These are phyloP conservation scores for Liquidambar formosana DNA, from an alignment of 164 flowering plant species.

Conservation along the genomic window DNA sequence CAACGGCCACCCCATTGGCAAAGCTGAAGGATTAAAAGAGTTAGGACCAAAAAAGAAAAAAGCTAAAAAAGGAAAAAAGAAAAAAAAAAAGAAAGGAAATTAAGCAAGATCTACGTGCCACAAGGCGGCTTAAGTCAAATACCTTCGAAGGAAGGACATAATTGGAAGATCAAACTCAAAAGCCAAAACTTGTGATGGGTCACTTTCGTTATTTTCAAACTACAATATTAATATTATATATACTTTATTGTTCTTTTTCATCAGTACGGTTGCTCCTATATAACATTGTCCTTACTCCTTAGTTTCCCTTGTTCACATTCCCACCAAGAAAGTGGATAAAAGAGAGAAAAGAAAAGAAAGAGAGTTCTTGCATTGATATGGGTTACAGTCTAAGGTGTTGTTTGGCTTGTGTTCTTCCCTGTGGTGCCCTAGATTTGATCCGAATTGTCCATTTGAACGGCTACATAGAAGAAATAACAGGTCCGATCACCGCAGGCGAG, in stretches of 20 bases:
- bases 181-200: background rate
- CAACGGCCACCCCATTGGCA: background rate
- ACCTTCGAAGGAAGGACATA: background rate
- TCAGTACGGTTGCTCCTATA: slow-evolving; percentile 13
- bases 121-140: slow-evolving; percentile 4
- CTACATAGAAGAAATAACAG: slow-evolving; percentile 67
- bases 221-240: background rate
- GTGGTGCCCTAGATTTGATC: slow-evolving; percentile 88
- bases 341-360: background rate
- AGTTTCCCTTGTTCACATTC: background rate
- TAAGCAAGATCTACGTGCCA: too few species aligned
- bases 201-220: slow-evolving; percentile 20
- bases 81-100: too few species aligned
- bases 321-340: background rate
- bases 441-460: slow-evolving; percentile 86
- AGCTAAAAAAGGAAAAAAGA: background rate
- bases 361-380: slow-evolving; percentile 28
- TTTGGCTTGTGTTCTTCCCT: slow-evolving; percentile 89
- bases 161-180: background rate
- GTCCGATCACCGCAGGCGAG: slow-evolving; percentile 71
- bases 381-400: slow-evolving; percentile 89
- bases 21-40: background rate
- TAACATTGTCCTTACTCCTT: slow-evolving; percentile 4
- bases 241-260: too few species aligned
- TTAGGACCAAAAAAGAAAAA: too few species aligned